These are phyloP conservation scores for Chaetoscypha palmicola DNA, from an alignment of 2,329 filamentous ascomycete species.

Conservation along the genomic window DNA sequence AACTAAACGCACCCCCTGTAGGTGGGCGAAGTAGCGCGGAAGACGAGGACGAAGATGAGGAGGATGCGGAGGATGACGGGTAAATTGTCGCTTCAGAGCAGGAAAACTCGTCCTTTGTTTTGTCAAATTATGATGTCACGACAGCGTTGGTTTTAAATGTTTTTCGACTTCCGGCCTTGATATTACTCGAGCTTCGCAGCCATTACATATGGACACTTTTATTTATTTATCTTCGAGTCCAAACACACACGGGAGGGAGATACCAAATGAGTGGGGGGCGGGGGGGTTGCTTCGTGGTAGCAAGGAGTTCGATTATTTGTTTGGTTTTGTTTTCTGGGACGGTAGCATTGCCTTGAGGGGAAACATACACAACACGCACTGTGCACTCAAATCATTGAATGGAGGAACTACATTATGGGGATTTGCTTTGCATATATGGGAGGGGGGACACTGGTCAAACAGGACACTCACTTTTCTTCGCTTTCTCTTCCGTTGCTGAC, in stretches of 20 bases:
- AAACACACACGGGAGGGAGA: slow-evolving; percentile 1
- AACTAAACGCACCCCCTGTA: slow-evolving; percentile 31
- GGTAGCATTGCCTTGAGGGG: slow-evolving; percentile 9
- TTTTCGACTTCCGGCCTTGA: slow-evolving; percentile 6
- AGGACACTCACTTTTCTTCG: not conserved
- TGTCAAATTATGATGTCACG: slow-evolving; percentile 25
- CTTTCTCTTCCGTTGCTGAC: too few relatives aligned
- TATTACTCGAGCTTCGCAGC: not conserved
- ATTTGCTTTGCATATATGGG: not conserved
- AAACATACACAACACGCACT: too few relatives aligned
- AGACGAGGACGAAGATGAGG: slow-evolving; percentile 36
- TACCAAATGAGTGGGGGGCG: slow-evolving; percentile 6
- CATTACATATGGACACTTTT: slow-evolving; percentile 1
- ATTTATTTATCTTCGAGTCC: not conserved
- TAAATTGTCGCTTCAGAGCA: slow-evolving; percentile 11
- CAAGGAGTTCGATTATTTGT: slow-evolving; percentile 5
- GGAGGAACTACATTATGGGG: too few relatives aligned
- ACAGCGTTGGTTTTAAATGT: slow-evolving; percentile 25
- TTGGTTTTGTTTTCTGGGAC: not conserved
- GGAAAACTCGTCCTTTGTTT: slow-evolving; percentile 19
- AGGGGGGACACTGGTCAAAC: not conserved
- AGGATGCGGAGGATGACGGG: slow-evolving; percentile 27
- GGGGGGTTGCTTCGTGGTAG: too few relatives aligned
- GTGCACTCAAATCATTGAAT: too few relatives aligned
- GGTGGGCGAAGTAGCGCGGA: slow-evolving; percentile 18